Conservation (phyloP, 1,284 basidiomycete genomes). For the Pseudozyma sp. region DNA sequence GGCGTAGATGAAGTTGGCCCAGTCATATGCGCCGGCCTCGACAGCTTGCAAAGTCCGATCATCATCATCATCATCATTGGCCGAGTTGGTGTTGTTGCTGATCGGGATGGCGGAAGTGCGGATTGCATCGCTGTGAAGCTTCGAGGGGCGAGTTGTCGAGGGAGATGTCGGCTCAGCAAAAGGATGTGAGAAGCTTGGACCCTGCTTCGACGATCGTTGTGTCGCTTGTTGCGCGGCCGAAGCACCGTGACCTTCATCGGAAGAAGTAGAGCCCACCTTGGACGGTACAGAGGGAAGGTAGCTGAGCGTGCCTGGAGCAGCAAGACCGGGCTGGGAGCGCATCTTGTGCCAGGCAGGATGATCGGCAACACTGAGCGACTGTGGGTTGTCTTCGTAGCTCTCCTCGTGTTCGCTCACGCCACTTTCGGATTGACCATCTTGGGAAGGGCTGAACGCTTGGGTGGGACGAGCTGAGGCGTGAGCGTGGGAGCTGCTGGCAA, state of each 20-base stretch:
- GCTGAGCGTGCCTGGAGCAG: conserved; percentile 39
- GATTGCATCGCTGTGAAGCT: neutral
- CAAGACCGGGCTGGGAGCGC: conserved; percentile 21
- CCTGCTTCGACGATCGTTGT: neutral
- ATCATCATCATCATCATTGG: neutral
- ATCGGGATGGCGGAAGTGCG: neutral
- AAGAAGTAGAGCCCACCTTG: conserved; percentile 1
- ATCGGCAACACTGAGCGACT: conserved; percentile 30
- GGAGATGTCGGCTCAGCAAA: conserved; percentile 12
- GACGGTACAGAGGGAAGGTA: conserved; percentile 38
- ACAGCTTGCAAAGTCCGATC: conserved; percentile 3
- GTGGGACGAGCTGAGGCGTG: neutral
- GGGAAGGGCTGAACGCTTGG: neutral
- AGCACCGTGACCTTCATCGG: neutral
- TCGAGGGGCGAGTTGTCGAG: neutral
- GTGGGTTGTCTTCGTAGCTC: conserved; percentile 31
- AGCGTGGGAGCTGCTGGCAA: neutral
- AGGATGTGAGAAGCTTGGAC: conserved; percentile 18
- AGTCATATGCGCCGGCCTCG: conserved; percentile 57
- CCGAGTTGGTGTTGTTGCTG: neutral
- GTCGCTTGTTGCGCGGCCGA: neutral
- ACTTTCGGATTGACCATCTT: conserved; percentile 6
- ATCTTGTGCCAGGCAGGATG: conserved; percentile 44
- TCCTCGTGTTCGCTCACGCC: conserved; percentile 19
- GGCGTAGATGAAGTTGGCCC: conserved; percentile 65